Percentiles rank a stretch among this genome's conserved stretches.
Evolutionary conservation across 108 stramenopile species (phyloP).

Genomic region (Nannochloropsis oceanica): DNA sequence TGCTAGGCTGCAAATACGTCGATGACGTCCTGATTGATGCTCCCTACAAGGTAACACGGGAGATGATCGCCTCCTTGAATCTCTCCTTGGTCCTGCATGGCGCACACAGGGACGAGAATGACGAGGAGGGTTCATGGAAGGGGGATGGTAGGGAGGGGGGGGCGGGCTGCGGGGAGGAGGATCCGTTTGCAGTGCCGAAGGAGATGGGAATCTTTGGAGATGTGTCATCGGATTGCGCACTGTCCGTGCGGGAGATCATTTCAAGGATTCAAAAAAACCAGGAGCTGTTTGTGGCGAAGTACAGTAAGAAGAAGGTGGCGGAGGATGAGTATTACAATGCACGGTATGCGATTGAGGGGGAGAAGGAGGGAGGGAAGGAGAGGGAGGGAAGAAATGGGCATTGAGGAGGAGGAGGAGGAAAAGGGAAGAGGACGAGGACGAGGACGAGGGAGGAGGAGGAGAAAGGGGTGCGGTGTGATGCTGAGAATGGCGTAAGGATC

Average conservation of each 20-base stretch:
- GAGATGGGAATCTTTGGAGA: conserved; percentile 26
- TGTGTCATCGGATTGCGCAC: conserved; percentile 10
- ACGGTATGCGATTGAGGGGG: conserved; percentile 13
- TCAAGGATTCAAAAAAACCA: conserved; percentile 37
- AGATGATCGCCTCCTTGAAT: conserved; percentile 60
- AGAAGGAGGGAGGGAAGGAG: background rate
- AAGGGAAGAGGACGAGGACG: background rate
- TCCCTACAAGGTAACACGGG: conserved; percentile 62
- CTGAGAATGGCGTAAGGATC: no score
- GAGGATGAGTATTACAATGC: conserved; percentile 45
- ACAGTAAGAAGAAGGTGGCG: conserved; percentile 37
- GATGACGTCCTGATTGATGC: conserved; percentile 96
- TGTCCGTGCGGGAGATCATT: conserved; percentile 37
- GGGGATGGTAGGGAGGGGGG: conserved; percentile 17
- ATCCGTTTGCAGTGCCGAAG: conserved; percentile 23
- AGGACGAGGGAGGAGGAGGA: background rate
- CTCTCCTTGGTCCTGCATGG: conserved; percentile 31
- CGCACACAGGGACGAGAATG: conserved; percentile 12
- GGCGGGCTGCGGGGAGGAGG: background rate
- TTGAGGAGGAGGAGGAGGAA: background rate
- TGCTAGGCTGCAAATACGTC: conserved; percentile 54
- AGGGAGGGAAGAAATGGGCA: background rate
- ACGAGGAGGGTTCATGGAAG: background rate
- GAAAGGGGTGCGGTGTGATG: no score
- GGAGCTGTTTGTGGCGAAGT: conserved; percentile 30